Percentiles rank a stretch among this genome's conserved stretches.
phyloP scores from a whole-genome alignment of 352 stramenopile genomes.

The Phytophthora quininea region DNA sequence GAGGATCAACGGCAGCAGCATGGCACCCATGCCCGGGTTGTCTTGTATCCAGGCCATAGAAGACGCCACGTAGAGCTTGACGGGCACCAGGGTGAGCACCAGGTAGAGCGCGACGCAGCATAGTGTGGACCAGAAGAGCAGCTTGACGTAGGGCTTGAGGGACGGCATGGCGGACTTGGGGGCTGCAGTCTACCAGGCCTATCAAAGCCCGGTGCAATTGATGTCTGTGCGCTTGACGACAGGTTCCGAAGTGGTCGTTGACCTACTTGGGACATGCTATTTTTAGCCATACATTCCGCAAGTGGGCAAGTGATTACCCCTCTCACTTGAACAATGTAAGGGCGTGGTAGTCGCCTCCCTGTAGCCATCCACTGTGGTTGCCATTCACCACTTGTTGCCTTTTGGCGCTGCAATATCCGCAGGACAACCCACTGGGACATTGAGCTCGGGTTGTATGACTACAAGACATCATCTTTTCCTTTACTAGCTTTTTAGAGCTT shows the following conservation, averaged over 20 bases:
- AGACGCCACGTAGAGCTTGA: conserved; percentile 44
- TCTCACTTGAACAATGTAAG: background rate
- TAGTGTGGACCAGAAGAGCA: conserved; percentile 14
- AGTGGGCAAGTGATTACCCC: background rate
- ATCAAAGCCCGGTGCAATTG: too few relatives aligned
- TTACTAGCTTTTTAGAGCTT: too few relatives aligned
- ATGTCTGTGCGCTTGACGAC: background rate
- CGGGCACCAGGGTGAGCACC: conserved; percentile 41
- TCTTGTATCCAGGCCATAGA: conserved; percentile 55
- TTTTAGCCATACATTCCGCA: background rate
- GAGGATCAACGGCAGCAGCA: conserved; percentile 65
- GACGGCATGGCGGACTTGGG: too few relatives aligned
- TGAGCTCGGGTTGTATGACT: too few relatives aligned
- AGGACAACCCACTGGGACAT: too few relatives aligned
- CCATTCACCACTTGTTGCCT: too few relatives aligned
- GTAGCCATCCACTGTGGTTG: too few relatives aligned
- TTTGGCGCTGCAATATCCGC: too few relatives aligned
- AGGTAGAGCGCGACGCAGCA: conserved; percentile 12
- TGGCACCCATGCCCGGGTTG: conserved; percentile 46
- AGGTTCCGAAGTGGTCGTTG: conserved; percentile 29
- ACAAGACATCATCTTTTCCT: too few relatives aligned
- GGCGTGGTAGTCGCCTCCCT: too few relatives aligned
- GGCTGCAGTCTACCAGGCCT: too few relatives aligned
- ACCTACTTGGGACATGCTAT: conserved; percentile 6
- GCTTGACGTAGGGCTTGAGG: conserved; percentile 31